Conservation (phyloP, 2,329 filamentous ascomycete genomes). For the Neophaeococcomyces aloes region DNA sequence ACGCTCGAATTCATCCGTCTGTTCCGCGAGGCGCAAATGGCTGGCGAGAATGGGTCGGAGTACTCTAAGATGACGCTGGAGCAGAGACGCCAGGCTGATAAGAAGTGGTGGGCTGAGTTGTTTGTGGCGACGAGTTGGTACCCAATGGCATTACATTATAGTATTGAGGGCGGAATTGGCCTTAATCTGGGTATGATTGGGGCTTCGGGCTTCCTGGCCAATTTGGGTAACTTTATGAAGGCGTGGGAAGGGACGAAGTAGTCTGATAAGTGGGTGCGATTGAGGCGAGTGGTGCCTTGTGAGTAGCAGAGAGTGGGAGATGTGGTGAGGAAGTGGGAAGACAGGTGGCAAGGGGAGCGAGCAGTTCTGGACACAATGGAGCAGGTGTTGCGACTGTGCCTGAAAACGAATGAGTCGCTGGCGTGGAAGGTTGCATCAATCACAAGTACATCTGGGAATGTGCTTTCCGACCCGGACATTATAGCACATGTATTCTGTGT, state of each 20-base stretch:
- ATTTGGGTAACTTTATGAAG: constrained; percentile 35
- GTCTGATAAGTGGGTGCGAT: neutral
- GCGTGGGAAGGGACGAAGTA: constrained; percentile 33
- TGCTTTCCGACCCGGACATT: too few species aligned
- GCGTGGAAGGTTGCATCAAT: too few species aligned
- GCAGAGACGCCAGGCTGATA: constrained; percentile 21
- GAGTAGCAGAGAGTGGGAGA: neutral
- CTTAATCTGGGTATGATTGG: constrained; percentile 47
- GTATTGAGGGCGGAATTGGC: constrained; percentile 55
- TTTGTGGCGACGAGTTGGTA: constrained; percentile 46
- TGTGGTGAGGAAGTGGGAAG: neutral
- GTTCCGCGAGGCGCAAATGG: constrained; percentile 32
- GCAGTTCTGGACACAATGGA: neutral
- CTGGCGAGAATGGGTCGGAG: constrained; percentile 19
- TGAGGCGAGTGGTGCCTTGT: neutral
- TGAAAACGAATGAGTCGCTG: too few species aligned
- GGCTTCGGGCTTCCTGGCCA: constrained; percentile 45
- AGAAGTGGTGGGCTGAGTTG: constrained; percentile 22
- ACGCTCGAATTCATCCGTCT: constrained; percentile 63
- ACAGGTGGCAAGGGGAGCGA: neutral
- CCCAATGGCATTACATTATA: constrained; percentile 77
- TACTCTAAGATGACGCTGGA: constrained; percentile 10
- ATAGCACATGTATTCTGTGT: too few species aligned
- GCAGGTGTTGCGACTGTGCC: too few species aligned
- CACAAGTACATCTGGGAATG: too few species aligned